These are phyloP conservation scores for Brassica juncea DNA, from an alignment of 345 rosid species.

Conservation along the genomic window DNA sequence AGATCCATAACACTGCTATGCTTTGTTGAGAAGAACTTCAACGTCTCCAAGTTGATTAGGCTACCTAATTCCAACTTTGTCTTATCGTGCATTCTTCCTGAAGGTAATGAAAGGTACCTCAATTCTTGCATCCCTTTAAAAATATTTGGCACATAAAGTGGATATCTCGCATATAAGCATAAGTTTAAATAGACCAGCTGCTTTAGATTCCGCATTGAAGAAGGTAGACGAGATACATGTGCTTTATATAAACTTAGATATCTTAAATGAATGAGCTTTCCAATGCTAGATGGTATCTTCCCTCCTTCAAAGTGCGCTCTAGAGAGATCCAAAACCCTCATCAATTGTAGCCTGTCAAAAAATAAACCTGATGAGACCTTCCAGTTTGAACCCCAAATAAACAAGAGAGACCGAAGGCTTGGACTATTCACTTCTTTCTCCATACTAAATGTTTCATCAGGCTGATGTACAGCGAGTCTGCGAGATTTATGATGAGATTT, in stretches of 20 bases:
- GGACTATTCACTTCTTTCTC: background rate
- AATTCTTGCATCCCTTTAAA: background rate
- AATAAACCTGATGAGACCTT: background rate
- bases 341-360: background rate
- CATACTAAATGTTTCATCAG: background rate
- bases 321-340: conserved; percentile 45
- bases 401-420: background rate
- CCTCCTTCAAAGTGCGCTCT: background rate
- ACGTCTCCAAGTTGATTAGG: conserved; percentile 13
- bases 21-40: background rate
- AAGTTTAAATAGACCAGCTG: background rate
- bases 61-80: conserved; percentile 17
- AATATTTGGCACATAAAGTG: background rate
- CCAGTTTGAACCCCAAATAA: background rate
- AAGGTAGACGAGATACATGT: conserved; percentile 10
- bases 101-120: conserved; percentile 5
- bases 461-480: background rate
- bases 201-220: conserved; percentile 13
- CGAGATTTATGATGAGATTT: background rate
- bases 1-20: conserved; percentile 3
- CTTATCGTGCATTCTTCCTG: background rate
- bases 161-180: background rate
- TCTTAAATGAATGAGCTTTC: conserved; percentile 45
- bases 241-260: conserved; percentile 23
- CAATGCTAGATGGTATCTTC: conserved; percentile 30